Evolutionary conservation across 2,329 filamentous ascomycete genomes (phyloP).

Genomic region (Colletotrichum lindemuthianum): DNA sequence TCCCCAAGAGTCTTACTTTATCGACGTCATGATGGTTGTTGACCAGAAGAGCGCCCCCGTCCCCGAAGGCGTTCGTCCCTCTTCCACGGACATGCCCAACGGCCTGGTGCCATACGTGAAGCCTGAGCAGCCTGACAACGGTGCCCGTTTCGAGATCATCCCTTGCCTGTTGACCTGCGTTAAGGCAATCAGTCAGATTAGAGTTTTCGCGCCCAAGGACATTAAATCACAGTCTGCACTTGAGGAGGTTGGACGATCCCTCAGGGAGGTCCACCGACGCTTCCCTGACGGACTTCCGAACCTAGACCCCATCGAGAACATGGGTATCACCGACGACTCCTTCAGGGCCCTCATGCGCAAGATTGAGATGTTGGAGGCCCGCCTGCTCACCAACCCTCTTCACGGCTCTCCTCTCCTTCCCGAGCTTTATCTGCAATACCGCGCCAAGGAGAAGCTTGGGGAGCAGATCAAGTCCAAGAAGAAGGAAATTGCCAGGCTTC

Average conservation of each 20-base stretch:
- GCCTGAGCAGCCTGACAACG: slow-evolving; percentile 60
- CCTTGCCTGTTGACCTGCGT: slow-evolving; percentile 89
- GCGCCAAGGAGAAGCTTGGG: slow-evolving; percentile 77
- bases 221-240: slow-evolving; percentile 73
- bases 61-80: slow-evolving; percentile 46
- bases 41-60: slow-evolving; percentile 62
- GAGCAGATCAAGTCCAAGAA: slow-evolving; percentile 89
- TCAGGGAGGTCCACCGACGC: slow-evolving; percentile 83
- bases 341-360: slow-evolving; percentile 95
- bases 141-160: slow-evolving; percentile 79
- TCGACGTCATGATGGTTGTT: slow-evolving; percentile 81
- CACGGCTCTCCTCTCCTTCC: slow-evolving; percentile 89
- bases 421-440: slow-evolving; percentile 88
- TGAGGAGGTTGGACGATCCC: slow-evolving; percentile 71
- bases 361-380: slow-evolving; percentile 95
- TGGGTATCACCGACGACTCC: slow-evolving; percentile 90
- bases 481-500: slow-evolving; percentile 84
- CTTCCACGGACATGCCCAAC: slow-evolving; percentile 62
- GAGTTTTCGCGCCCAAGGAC: slow-evolving; percentile 85
- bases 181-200: slow-evolving; percentile 83
- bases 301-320: slow-evolving; percentile 94
- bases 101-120: slow-evolving; percentile 72
- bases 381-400: slow-evolving; percentile 86
- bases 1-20: slow-evolving; percentile 80
- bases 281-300: slow-evolving; percentile 93